Base-by-base conservation (phyloP, 2,329 filamentous ascomycete genomes). In the Onygenales sp. region DNA sequence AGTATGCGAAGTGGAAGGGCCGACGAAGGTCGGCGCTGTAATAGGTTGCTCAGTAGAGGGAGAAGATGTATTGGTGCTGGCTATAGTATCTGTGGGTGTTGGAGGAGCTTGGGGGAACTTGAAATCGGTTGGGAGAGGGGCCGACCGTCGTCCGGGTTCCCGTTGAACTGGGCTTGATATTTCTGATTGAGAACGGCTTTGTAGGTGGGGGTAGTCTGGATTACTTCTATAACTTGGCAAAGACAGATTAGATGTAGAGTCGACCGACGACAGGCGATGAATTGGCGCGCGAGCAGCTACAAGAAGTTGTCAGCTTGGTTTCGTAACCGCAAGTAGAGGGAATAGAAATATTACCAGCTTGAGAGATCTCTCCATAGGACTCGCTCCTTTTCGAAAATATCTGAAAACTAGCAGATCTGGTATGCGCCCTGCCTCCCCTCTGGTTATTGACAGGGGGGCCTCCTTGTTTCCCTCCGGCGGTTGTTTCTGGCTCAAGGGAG, bases 381-480 rank as follows among this genome's bases (percentile, higher is more conserved):
- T 70, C 69, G 54, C 68, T 65, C 56, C 69, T 69, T 57, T 76
- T 76, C 46, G 83, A 75, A 57, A 82, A 66, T 59, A 92, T 85
- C 67, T 95, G 90, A 55, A 95, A 72, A 73, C 90, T 95, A 27
- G 88, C 82, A 39, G 89, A 89, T 51, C 90, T 80, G 47, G 78
- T 82, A 74, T 95, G 90, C 4, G 84, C 81, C 61, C 82, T 82
- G 14, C 64, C 65, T 17, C 81, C 78, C 51, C 81, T 77, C 50
- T 77, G 69, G 59, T 73, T 69, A 27, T 27, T 27, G 53, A 65
- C 65, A 40, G 58, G 64, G 14, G 62, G 64, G 52, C 59, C 58
- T n/a, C 62, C 66, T 39, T 63, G 64, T 68, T 63, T 52, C 67
- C 61, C 51, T 58, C 57, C 57, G 64, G 58, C 13, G 13, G 43